These are phyloP conservation scores for Diversispora epigaea DNA, from an alignment of 192 early-diverging fungal species.

Conservation along the genomic window DNA sequence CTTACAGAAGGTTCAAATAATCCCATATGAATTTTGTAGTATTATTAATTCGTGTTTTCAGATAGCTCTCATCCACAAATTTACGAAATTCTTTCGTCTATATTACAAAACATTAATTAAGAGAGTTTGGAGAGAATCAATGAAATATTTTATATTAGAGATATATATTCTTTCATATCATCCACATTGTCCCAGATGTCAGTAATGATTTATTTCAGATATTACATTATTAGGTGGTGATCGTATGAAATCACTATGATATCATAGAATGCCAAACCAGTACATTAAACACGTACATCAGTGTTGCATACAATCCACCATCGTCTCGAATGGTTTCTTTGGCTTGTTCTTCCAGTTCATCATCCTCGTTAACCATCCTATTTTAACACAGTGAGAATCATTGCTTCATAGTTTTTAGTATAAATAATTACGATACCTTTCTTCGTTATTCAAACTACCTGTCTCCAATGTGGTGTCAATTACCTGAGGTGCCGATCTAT, in stretches of 20 bases:
- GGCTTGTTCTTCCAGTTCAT: not conserved
- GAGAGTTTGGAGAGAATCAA: not conserved
- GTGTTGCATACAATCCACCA: not conserved
- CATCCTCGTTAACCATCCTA: conserved; percentile 12
- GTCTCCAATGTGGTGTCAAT: not conserved
- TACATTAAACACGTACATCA: conserved; percentile 5
- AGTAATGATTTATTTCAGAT: conserved; percentile 5
- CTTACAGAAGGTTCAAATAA: not conserved
- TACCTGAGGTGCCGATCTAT: not conserved
- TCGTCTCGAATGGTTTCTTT: not conserved
- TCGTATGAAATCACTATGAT: conserved; percentile 13
- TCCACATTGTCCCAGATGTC: not conserved
- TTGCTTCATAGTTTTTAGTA: not conserved
- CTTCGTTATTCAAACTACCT: not conserved
- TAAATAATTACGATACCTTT: conserved; percentile 3
- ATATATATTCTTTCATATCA: conserved; percentile 6
- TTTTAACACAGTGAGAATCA: conserved; percentile 18
- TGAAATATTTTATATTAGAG: conserved; percentile 2
- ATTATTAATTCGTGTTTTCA: not conserved
- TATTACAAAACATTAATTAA: not conserved
- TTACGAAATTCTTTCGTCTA: conserved; percentile 1
- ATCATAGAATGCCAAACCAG: conserved; percentile 14
- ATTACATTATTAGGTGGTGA: not conserved
- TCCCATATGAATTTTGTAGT: conserved; percentile 12
- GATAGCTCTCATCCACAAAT: conserved; percentile 6